A percentile compares a stretch with the other conserved stretches of the same genome.
These are phyloP conservation scores for Backusella parvicylindrica DNA, from an alignment of 192 early-diverging fungal genomes.

Conservation along the genomic window DNA sequence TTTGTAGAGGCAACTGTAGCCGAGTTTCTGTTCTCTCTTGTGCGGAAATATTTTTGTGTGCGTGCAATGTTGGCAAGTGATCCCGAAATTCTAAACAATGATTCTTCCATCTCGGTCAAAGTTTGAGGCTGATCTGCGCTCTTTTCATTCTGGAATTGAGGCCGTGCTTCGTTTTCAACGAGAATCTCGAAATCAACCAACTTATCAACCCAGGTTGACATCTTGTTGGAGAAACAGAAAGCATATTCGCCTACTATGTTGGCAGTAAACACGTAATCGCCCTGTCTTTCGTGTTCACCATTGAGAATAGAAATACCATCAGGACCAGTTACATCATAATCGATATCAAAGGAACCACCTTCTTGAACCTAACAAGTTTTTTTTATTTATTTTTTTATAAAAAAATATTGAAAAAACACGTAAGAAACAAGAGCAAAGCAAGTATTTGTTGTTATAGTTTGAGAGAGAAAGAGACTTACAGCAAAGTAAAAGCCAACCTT, in stretches of 20 bases:
- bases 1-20: constrained; percentile 87
- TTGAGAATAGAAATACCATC: constrained; percentile 61
- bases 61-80: constrained; percentile 69
- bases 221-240: constrained; percentile 95
- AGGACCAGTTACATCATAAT: constrained; percentile 84
- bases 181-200: constrained; percentile 94
- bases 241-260: constrained; percentile 86
- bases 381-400: not conserved
- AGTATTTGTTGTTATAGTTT: not conserved
- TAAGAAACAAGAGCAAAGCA: not conserved
- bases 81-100: constrained; percentile 58
- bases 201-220: constrained; percentile 95
- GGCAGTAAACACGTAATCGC: constrained; percentile 92
- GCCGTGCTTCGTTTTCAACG: constrained; percentile 81
- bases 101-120: constrained; percentile 50
- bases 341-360: constrained; percentile 96
- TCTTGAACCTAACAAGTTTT: constrained; percentile 83
- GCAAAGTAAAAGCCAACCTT: constrained; percentile 98
- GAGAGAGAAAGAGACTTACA: no score
- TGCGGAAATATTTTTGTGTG: constrained; percentile 86
- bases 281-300: constrained; percentile 89
- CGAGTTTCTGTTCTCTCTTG: constrained; percentile 89
- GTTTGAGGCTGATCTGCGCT: constrained; percentile 31
- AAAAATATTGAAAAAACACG: not conserved
- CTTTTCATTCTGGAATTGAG: constrained; percentile 38